Base-by-base conservation (phyloP, 257 asterid genomes). In the Nicotiana tomentosiformis region DNA sequence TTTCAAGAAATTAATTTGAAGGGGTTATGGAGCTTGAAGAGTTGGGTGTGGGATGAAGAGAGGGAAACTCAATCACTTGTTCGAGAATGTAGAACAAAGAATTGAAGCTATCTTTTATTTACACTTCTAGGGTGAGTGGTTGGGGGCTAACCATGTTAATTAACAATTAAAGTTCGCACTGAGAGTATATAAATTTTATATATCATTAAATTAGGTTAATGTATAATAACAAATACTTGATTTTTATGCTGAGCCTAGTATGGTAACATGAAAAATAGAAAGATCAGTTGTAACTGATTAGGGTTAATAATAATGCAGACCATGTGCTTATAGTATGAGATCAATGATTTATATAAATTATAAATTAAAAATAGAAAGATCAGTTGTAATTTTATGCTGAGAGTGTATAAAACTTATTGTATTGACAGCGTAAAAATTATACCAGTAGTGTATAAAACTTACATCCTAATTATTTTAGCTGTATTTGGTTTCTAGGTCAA, bases 121-220 rank as follows among this genome's bases (percentile, higher is more conserved):
- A 43, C 23, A 60, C n/a, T 46, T 15, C 7, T 51, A 76, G 78
- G 89, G 89, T 87, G 82, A 91, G 90, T 86, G 87, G 84, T 64
- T 81, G 78, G 35, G 35, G 60, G 5, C 37, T 70, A 70, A 43
- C 58, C 23, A 70, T 33, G 23, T 43, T 70, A 43, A 32, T 43
- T 70, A 43, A 32, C 23, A 37, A 37, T 18, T 37, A 2, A 30
- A 70, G 33, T 14, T 39, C 3, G 58, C 58, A 43, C 5, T 70
- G 7, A 20, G 43, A 70, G 49, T 70, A 3, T 29, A 70, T 43
- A 43, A 70, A 10, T 43, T 20, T 70, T 32, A n/a, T 43, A 43
- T 10, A 20, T 70, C 23, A 70, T 20, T 43, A 70, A 70, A 70
- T 70, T 43, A 70, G 35, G 18, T 18, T 7, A 20, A 43, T 1